Percentiles rank a stretch among this genome's conserved stretches.
Evolutionary conservation across 805 yeast species (phyloP).

Genomic region (fission yeast (Schizosaccharomyces pombe)): ASM294v3 CU329670.1:506501-507000

Average conservation of each 20-base stretch:
- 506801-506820: slow-evolving; percentile 83
- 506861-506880: slow-evolving; percentile 41
- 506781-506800: slow-evolving; percentile 32
- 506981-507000: slow-evolving; percentile 31
- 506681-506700: neutral
- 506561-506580: neutral
- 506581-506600: neutral
- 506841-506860: slow-evolving; percentile 53
- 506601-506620: neutral
- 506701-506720: slow-evolving; percentile 43
- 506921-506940: slow-evolving; percentile 45
- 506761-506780: slow-evolving; percentile 16
- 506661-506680: slow-evolving; percentile 34
- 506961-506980: slow-evolving; percentile 35
- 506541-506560: neutral
- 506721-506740: slow-evolving; percentile 34
- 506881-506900: slow-evolving; percentile 21
- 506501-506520: no score
- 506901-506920: slow-evolving; percentile 35
- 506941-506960: slow-evolving; percentile 52
- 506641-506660: slow-evolving; percentile 22
- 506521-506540: neutral
- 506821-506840: slow-evolving; percentile 53
- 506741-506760: slow-evolving; percentile 38
- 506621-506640: slow-evolving; percentile 1